Base-by-base conservation (phyloP, 208 protist genomes). In the Angomonas ambiguus region DNA sequence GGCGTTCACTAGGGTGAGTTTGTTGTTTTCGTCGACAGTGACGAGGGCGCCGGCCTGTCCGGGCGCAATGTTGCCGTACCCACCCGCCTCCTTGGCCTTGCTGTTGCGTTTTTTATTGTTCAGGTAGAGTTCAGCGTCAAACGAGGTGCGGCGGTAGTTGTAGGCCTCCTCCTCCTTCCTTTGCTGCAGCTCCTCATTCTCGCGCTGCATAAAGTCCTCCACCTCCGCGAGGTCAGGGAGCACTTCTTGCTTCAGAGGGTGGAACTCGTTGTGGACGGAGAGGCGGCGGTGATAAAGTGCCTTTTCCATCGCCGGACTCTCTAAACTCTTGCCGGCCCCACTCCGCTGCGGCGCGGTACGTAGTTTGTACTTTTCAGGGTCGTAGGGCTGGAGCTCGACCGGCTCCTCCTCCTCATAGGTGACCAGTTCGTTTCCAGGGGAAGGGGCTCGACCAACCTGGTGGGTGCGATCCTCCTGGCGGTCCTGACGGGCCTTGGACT, bases 241-340 rank as follows among this genome's bases (percentile, higher is more conserved):
- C 34, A 83, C 60, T 16, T 60, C 31, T 32, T 51, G 38, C 38
- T 45, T 45, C 11, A 45, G 38, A n/a, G 38, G 38, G 38, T 45
- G 8, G 16, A n/a, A 45, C 38, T 45, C 38, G 38, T 45, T 8
- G 38, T 45, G 38, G 38, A 45, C 38, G 2, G 27, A 34, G n/a
- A 34, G 38, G 2, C 70, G 60, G 11, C 68, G 63, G 22, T 61
- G 58, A 33, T 69, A 83, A 8, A 83, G 59, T 34, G 74, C 64
- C 24, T 69, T 33, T 41, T 77, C 71, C 24, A 77, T 72, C 33
- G 72, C 74, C 11, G 49, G 59, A 74, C 75, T 80, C 60, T 79
- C 71, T 28, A 72, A 61, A 25, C 35, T 38, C 20, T 31, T 30
- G 1, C 61, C 49, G 1, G 65, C 51, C 35, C 41, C 62, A 35